A percentile compares a stretch with the other conserved stretches of the same genome.
Evolutionary conservation across 148 eudicot genomes (phyloP).

Genomic region (Spergularia bocconei): DNA sequence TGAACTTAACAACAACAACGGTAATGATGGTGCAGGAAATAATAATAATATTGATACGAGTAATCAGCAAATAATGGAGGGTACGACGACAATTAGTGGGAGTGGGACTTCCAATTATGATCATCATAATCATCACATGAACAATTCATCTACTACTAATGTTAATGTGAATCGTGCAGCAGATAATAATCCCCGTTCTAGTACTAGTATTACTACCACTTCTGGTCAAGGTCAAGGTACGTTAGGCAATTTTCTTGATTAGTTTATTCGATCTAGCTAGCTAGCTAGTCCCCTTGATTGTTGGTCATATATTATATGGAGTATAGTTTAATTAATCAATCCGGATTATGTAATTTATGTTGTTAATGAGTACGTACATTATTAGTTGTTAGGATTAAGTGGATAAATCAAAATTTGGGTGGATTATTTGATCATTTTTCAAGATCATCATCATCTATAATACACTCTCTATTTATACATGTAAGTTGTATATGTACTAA

Average conservation of each 20-base stretch:
- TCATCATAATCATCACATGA: neutral
- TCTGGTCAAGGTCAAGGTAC: slow-evolving; percentile 29
- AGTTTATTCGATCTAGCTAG: neutral
- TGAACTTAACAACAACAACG: neutral
- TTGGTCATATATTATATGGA: slow-evolving; percentile 4
- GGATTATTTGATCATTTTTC: too few relatives aligned
- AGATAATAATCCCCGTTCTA: neutral
- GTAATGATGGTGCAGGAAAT: neutral
- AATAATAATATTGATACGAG: neutral
- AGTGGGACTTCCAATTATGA: slow-evolving; percentile 18
- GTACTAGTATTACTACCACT: neutral
- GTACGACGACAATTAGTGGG: slow-evolving; percentile 15
- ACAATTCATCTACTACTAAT: neutral
- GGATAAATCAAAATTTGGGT: neutral
- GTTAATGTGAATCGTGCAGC: slow-evolving; percentile 10
- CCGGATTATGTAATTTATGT: too few relatives aligned
- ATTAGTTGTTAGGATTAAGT: neutral
- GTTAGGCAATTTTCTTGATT: slow-evolving; percentile 27
- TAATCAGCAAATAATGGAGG: slow-evolving; percentile 26
- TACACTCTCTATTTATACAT: neutral
- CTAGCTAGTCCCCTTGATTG: neutral
- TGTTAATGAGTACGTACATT: neutral
- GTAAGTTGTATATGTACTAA: too few relatives aligned
- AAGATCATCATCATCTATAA: too few relatives aligned
- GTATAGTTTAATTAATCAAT: too few relatives aligned